Conservation (phyloP, 768 basidiomycete genomes). For the Sarcomyxa edulis region DNA sequence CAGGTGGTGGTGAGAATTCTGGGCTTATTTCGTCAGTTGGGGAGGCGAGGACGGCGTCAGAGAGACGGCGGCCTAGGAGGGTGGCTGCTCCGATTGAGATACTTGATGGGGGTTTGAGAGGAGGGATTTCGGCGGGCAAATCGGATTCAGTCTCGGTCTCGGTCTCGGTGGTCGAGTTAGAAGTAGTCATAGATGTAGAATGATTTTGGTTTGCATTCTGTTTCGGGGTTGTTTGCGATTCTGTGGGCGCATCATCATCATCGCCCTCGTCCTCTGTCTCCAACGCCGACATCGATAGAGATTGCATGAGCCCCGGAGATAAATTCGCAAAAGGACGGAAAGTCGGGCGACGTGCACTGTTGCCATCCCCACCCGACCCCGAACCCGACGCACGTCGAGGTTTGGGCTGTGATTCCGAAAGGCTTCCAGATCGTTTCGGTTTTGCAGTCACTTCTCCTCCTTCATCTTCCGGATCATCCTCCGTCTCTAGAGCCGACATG, state of each 20-base stretch:
- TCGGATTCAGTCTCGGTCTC: too few species aligned
- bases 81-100: constrained; percentile 24
- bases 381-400: background rate
- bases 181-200: too few species aligned
- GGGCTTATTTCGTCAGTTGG: too few species aligned
- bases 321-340: constrained; percentile 9
- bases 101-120: too few species aligned
- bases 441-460: constrained; percentile 15
- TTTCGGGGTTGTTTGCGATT: too few species aligned
- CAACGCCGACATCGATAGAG: constrained; percentile 48
- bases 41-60: too few species aligned
- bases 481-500: constrained; percentile 32
- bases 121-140: too few species aligned
- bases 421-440: background rate
- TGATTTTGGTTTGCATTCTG: too few species aligned
- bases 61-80: constrained; percentile 34
- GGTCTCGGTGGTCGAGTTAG: too few species aligned
- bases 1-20: too few species aligned
- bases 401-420: too few species aligned
- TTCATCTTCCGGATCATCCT: constrained; percentile 15
- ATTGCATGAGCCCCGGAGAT: constrained; percentile 16
- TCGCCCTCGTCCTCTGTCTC: constrained; percentile 41
- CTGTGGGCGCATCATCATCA: too few species aligned
- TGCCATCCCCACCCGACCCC: constrained; percentile 7
- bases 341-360: constrained; percentile 12